phyloP scores from a whole-genome alignment of 2,329 filamentous ascomycete genomes.

The Alternaria triticimaculans region DNA sequence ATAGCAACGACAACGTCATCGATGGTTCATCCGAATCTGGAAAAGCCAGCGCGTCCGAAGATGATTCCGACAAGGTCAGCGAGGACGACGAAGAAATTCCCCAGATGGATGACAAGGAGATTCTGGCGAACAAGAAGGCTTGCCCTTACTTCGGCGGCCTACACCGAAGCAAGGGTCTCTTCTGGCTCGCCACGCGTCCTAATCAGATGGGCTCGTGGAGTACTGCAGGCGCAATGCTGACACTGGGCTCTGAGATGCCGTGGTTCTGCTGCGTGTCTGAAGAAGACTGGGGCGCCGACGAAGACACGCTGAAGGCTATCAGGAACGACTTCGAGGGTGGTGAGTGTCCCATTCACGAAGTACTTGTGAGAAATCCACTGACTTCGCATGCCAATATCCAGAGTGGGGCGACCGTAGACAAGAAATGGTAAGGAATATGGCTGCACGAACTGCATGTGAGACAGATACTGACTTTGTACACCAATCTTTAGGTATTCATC shows the following conservation, averaged over 20 bases:
- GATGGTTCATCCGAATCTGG: conserved; percentile 27
- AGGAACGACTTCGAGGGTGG: conserved; percentile 57
- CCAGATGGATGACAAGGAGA: conserved; percentile 44
- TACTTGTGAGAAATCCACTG: background rate
- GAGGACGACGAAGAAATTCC: conserved; percentile 45
- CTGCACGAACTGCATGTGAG: background rate
- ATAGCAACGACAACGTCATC: background rate
- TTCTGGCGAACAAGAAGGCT: conserved; percentile 64
- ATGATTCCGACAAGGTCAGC: conserved; percentile 25
- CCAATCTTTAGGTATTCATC: conserved; percentile 63
- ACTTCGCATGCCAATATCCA: background rate
- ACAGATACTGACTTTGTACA: background rate
- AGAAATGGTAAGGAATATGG: conserved; percentile 59
- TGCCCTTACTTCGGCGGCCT: conserved; percentile 62
- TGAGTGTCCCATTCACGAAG: background rate
- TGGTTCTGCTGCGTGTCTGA: conserved; percentile 66
- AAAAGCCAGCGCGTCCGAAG: conserved; percentile 18
- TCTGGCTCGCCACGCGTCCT: conserved; percentile 66
- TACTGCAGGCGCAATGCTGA: conserved; percentile 70
- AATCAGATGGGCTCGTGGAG: conserved; percentile 66
- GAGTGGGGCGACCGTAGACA: conserved; percentile 73
- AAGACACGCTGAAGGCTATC: conserved; percentile 57
- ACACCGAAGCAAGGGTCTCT: conserved; percentile 69
- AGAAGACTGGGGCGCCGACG: conserved; percentile 58
- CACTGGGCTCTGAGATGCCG: conserved; percentile 63